These are phyloP conservation scores for Schizochytrium sp. DNA, from an alignment of 108 stramenopile species.

Conservation along the genomic window DNA sequence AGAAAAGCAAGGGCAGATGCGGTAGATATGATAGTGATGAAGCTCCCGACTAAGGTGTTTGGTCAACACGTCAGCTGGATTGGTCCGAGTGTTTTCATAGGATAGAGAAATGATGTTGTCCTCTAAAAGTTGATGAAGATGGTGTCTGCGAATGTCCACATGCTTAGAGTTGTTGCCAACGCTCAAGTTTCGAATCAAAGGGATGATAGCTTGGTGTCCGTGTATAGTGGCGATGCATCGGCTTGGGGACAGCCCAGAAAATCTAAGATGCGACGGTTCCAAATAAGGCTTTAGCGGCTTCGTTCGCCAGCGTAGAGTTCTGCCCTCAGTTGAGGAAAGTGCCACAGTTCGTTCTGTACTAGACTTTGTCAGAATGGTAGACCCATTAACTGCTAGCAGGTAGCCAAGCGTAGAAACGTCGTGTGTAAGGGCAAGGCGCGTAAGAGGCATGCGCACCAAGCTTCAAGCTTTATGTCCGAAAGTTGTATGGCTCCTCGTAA, in stretches of 20 bases:
- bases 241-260: neutral
- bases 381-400: neutral
- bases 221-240: neutral
- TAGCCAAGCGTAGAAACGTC: neutral
- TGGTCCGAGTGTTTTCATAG: no score
- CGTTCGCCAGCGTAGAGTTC: neutral
- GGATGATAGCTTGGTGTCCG: neutral
- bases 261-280: neutral
- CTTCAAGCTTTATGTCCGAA: neutral
- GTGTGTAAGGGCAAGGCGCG: neutral
- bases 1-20: no score
- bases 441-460: slow-evolving; percentile 19
- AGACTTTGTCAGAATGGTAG: neutral
- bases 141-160: no score
- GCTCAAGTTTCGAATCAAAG: neutral
- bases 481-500: neutral
- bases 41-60: no score
- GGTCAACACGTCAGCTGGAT: no score
- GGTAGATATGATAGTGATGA: no score
- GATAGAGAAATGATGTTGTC: no score
- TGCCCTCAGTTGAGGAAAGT: neutral
- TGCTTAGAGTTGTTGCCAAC: no score
- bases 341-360: neutral
- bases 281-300: neutral
- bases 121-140: no score